Evolutionary conservation across 495 filamentous ascomycete species (phyloP).

Genomic region (Tuber calosporum): DNA sequence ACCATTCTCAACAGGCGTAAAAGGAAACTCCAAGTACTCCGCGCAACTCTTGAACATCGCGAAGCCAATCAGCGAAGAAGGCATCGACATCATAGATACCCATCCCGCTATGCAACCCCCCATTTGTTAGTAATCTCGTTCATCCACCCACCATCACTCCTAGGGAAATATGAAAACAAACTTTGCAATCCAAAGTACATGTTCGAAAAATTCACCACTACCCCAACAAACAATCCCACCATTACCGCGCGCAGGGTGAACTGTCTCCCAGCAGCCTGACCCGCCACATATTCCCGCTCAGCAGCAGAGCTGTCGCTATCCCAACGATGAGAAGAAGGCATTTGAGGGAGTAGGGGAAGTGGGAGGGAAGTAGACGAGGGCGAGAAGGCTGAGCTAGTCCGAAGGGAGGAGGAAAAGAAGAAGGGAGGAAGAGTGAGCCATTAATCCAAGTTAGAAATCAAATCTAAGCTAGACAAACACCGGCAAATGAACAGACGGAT

Average conservation of each 20-base stretch:
- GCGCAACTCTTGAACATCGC: slow-evolving; percentile 81
- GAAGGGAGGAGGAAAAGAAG: not conserved
- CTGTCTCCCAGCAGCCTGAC: slow-evolving; percentile 43
- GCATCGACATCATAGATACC: slow-evolving; percentile 82
- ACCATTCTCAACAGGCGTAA: slow-evolving; percentile 89
- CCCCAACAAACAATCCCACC: slow-evolving; percentile 75
- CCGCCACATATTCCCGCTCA: not conserved
- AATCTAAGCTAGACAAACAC: not conserved
- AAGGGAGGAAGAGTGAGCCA: not conserved
- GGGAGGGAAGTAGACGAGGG: not conserved
- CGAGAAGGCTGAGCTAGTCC: not conserved
- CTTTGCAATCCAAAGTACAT: slow-evolving; percentile 96
- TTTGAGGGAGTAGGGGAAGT: not conserved
- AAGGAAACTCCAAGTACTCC: slow-evolving; percentile 64
- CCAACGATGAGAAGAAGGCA: not conserved
- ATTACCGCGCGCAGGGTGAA: slow-evolving; percentile 77
- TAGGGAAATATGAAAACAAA: slow-evolving; percentile 17
- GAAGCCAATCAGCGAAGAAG: slow-evolving; percentile 89
- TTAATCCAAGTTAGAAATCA: not conserved
- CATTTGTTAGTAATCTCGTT: slow-evolving; percentile 11
- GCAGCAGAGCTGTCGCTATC: not conserved
- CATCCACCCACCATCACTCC: not conserved
- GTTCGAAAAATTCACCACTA: slow-evolving; percentile 83
- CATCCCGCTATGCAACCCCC: slow-evolving; percentile 56
- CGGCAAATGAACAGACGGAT: not conserved